These are phyloP conservation scores for Microsporum audouinii DNA, from an alignment of 2,329 filamentous ascomycete genomes.

Conservation along the genomic window DNA sequence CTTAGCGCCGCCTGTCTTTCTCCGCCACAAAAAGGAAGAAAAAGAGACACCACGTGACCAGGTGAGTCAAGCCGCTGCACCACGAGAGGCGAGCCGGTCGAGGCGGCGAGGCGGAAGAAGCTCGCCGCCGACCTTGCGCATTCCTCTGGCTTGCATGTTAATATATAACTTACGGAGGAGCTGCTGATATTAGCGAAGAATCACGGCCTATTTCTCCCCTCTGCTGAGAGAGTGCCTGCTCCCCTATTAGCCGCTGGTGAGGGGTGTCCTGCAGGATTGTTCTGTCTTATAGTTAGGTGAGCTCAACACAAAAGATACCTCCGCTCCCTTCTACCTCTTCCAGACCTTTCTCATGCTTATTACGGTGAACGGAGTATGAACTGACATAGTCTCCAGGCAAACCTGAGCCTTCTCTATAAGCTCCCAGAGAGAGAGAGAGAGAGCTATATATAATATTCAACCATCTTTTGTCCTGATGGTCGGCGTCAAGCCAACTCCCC, in stretches of 20 bases:
- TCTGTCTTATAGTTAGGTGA: neutral
- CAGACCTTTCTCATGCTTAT: neutral
- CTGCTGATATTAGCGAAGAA: neutral
- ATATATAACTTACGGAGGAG: neutral
- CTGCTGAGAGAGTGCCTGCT: neutral
- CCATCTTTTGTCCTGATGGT: slow-evolving; percentile 7
- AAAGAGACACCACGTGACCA: slow-evolving; percentile 6
- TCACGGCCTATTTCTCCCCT: neutral
- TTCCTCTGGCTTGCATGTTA: neutral
- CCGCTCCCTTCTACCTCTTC: neutral
- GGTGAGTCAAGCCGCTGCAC: slow-evolving; percentile 8
- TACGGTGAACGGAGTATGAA: neutral
- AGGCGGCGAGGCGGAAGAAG: neutral
- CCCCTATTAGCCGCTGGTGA: neutral
- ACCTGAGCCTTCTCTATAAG: neutral
- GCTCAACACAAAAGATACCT: neutral
- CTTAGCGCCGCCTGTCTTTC: neutral
- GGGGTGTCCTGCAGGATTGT: neutral
- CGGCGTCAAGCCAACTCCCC: slow-evolving; percentile 11
- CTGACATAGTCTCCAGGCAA: neutral
- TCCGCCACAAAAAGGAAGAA: neutral
- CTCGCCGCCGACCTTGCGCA: slow-evolving; percentile 10
- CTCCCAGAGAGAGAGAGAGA: neutral
- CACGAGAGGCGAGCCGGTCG: slow-evolving; percentile 2
- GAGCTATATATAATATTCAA: neutral